Conservation (phyloP, 1,284 basidiomycete species). For the Leccinum subrobustum region DNA sequence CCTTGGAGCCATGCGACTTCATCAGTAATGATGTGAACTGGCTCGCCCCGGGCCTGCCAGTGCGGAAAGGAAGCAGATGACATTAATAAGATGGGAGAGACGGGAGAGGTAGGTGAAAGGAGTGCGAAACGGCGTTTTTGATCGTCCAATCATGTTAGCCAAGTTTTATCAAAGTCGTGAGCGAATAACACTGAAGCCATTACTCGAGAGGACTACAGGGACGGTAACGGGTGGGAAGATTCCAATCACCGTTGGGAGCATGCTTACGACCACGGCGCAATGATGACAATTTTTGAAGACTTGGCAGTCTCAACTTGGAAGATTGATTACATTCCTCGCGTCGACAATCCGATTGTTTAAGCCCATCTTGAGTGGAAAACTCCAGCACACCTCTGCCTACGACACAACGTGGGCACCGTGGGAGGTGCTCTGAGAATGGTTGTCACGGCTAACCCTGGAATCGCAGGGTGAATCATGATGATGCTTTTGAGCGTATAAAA, state of each 20-base stretch:
- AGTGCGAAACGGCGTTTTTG: constrained; percentile 10
- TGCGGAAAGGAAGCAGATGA: background rate
- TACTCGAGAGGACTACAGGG: constrained; percentile 14
- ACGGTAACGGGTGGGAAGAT: constrained; percentile 9
- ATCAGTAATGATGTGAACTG: background rate
- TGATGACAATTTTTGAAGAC: background rate
- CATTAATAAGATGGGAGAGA: constrained; percentile 8
- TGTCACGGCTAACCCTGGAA: constrained; percentile 7
- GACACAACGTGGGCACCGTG: background rate
- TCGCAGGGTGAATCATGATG: constrained; percentile 9
- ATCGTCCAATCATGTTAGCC: background rate
- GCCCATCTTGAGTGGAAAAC: background rate
- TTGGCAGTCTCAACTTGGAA: background rate
- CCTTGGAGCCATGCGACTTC: constrained; percentile 29
- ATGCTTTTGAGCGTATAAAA: background rate
- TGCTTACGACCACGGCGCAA: background rate
- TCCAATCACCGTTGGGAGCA: background rate
- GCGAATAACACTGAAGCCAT: background rate
- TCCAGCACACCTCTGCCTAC: background rate
- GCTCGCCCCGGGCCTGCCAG: constrained; percentile 3
- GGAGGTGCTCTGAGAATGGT: background rate
- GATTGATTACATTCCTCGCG: background rate
- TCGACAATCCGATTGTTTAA: background rate
- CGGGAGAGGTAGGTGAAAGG: background rate
- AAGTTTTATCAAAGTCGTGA: constrained; percentile 10